A percentile compares a stretch with the other conserved stretches of the same genome.
Evolutionary conservation across 768 basidiomycete species (phyloP).

Genomic region (Serpula lacrymans): DNA sequence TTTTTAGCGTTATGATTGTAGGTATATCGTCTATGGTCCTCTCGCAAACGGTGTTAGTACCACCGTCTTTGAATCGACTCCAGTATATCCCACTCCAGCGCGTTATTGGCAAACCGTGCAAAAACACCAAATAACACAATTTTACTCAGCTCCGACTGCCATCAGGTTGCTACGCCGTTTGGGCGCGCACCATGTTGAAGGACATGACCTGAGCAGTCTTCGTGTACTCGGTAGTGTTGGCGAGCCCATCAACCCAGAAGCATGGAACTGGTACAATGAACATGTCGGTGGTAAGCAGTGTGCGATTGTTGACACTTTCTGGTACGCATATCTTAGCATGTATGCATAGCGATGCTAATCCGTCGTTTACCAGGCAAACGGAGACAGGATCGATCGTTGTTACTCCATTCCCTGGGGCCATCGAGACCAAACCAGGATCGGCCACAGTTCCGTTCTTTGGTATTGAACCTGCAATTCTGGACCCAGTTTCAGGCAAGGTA

Average conservation of each 20-base stretch:
- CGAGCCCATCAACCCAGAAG: constrained; percentile 98
- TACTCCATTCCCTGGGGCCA: constrained; percentile 93
- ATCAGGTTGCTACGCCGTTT: constrained; percentile 87
- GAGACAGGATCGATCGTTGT: constrained; percentile 96
- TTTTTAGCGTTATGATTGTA: constrained; percentile 16
- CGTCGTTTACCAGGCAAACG: constrained; percentile 66
- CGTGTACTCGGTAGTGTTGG: constrained; percentile 92
- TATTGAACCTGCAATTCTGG: constrained; percentile 83
- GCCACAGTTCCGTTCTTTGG: constrained; percentile 99
- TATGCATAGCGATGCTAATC: background rate
- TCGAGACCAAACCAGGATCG: constrained; percentile 93
- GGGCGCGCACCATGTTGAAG: constrained; percentile 81
- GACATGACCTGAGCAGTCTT: constrained; percentile 75
- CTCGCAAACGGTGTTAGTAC: constrained; percentile 83
- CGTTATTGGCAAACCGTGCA: constrained; percentile 97
- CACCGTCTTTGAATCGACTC: constrained; percentile 93
- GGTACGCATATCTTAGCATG: constrained; percentile 36
- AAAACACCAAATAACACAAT: constrained; percentile 91
- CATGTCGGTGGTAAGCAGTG: constrained; percentile 85
- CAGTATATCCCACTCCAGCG: constrained; percentile 92
- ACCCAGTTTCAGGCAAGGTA: constrained; percentile 73
- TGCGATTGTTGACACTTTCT: constrained; percentile 93
- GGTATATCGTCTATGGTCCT: constrained; percentile 94
- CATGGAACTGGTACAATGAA: constrained; percentile 99
- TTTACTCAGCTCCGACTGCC: constrained; percentile 94